Base-by-base conservation (phyloP, 225 moss, liverwort and hornwort species). In the Physcomitrium patens region DNA sequence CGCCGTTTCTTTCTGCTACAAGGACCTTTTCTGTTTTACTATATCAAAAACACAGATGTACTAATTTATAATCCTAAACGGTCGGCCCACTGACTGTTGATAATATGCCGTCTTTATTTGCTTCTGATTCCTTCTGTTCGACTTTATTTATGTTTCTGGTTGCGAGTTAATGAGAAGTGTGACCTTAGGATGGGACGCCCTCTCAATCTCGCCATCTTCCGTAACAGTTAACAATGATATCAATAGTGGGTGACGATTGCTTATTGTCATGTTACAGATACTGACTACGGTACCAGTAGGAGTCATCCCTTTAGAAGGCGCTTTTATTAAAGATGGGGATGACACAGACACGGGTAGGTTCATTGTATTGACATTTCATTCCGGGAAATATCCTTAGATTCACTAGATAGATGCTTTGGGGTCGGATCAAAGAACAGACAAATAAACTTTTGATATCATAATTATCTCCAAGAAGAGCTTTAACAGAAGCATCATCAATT, bases 21-120 rank as follows among this genome's bases (percentile, higher is more conserved):
- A 57, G 86, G 88, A 75, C 77, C 88, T 6, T 83, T 77, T n/a
- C 46, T 94, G 0, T 94, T 88, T 81, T 94, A 90, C 70, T 94
- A 91, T 22, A 58, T 78, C 0, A 78, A 75, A 45, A 90, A 82
- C 51, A 45, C 59, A 45, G 69, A 86, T 78, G 91, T 94, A 86
- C 0, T 9, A 1, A 74, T 18, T 52, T 0, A 28, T 24, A 17
- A 53, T 23, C 0, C 7, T 2, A 24, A 49, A 57, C 0, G 0
- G n/a, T 1, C 7, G 10, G 2, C 7, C 9, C 12, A 59, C 0
- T 50, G 12, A 14, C 11, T 23, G 19, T 0, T 52, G 5, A 16
- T 0, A 54, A 13, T 19, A 22, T 41, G 42, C 9, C 1, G 16
- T 53, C 3, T 37, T 55, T 15, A 0, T 27, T n/a, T 49, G 0